Percentiles rank a stretch among this genome's conserved stretches.
Evolutionary conservation across 176 grass and related monocot genomes (phyloP).

Genomic region (sorghum (Sorghum bicolor)): DNA sequence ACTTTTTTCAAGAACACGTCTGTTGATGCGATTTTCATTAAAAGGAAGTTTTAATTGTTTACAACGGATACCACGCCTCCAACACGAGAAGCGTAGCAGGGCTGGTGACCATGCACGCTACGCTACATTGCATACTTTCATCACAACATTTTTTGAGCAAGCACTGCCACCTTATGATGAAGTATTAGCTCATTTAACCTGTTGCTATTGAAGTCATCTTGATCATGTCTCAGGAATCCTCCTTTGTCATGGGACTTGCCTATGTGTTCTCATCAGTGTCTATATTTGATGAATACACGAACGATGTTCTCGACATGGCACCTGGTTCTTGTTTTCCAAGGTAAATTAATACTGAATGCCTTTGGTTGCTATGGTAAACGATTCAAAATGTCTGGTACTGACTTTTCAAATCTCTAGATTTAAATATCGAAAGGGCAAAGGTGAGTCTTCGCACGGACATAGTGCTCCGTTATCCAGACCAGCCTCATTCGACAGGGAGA

Average conservation of each 20-base stretch:
- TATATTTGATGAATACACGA: slow-evolving; percentile 96
- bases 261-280: slow-evolving; percentile 78
- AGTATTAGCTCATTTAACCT: slow-evolving; percentile 9
- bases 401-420: slow-evolving; percentile 46
- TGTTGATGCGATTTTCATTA: too few relatives aligned
- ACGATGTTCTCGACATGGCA: slow-evolving; percentile 93
- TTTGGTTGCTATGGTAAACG: not conserved
- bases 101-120: too few relatives aligned
- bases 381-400: slow-evolving; percentile 18
- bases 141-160: not conserved
- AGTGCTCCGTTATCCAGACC: slow-evolving; percentile 42
- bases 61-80: too few relatives aligned
- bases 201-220: slow-evolving; percentile 6
- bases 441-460: slow-evolving; percentile 1
- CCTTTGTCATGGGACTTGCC: slow-evolving; percentile 60
- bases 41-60: too few relatives aligned
- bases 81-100: too few relatives aligned
- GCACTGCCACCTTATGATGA: not conserved
- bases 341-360: slow-evolving; percentile 30
- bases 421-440: slow-evolving; percentile 59
- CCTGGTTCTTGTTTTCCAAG: slow-evolving; percentile 94
- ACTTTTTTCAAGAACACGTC: too few relatives aligned
- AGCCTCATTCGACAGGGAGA: slow-evolving; percentile 57
- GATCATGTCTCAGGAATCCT: slow-evolving; percentile 69
- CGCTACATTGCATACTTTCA: too few relatives aligned